Base-by-base conservation (phyloP, 78 protist genomes). In the Cavenderia fasciculata region DNA sequence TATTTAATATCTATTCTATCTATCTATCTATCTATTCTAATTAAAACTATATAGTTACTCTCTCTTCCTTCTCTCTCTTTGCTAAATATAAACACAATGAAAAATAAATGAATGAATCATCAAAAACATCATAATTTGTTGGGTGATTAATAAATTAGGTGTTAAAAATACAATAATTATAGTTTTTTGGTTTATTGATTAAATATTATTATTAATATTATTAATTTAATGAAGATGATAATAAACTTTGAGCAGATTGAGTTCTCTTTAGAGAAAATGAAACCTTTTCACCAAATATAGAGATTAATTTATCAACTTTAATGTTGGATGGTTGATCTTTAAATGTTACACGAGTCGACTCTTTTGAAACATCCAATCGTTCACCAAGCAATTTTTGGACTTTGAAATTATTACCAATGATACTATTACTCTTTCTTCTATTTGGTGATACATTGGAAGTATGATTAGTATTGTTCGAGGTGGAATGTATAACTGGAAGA, bases 271-370 rank as follows among this genome's bases (percentile, higher is more conserved):
- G 38, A 72, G 23, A 36, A 27, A 56, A 75, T 12, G 40, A 41
- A 44, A 75, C 71, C 11, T 75, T 75, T 75, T 56, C 73, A 75
- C 85, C 85, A 44, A 75, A 59, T 25, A 75, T 27, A 52, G 68
- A 29, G 38, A 72, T 72, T 6, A 72, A 36, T 72, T 72, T 72
- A 54, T 72, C 79, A 8, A 72, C 79, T 54, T 72, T 72, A 12
- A 72, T 36, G 12, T 41, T 49, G 19, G 79, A 72, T 6, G 79
- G 79, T 44, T 72, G 79, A 38, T 72, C 79, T 72, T 72, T 33
- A 36, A 72, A 72, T 36, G 47, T 57, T 0, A 52, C 62, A 21
- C 8, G 21, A 12, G 52, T 44, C 12, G 62, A 52, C 34, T 71
- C 78, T 52, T 71, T 71, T 71, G 47, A 31, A n/a, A 71, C 34